phyloP scores from a whole-genome alignment of 2,329 filamentous ascomycete genomes.

The Rhinocladiella similis region DNA sequence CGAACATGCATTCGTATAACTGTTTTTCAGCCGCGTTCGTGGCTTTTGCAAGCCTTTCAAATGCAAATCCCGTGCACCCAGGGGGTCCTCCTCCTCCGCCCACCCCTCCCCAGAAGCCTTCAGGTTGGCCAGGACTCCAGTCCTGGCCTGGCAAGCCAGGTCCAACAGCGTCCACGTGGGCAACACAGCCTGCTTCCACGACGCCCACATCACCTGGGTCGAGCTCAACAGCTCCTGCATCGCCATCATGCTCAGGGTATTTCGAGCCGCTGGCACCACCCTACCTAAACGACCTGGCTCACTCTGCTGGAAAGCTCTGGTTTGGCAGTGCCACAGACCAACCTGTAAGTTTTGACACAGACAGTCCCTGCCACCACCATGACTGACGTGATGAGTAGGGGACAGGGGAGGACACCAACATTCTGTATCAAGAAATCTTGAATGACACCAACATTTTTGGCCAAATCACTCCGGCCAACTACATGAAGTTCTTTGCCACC shows the following conservation, averaged over 20 bases:
- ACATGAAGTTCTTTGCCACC: constrained; percentile 53
- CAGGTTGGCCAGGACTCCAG: background rate
- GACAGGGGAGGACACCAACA: constrained; percentile 50
- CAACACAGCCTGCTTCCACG: background rate
- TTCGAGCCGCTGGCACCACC: constrained; percentile 28
- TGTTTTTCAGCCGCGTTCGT: constrained; percentile 5
- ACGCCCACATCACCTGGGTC: background rate
- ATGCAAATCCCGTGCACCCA: constrained; percentile 5
- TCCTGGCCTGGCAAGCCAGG: background rate
- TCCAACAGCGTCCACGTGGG: background rate
- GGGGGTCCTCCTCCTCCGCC: constrained; percentile 1
- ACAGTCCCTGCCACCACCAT: constrained; percentile 13
- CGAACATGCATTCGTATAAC: constrained; percentile 2
- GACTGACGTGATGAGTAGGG: constrained; percentile 3
- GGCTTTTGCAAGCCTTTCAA: constrained; percentile 3
- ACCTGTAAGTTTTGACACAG: constrained; percentile 26
- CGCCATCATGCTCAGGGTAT: constrained; percentile 9
- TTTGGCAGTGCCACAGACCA: constrained; percentile 63
- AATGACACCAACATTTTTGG: constrained; percentile 61
- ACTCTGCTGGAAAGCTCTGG: constrained; percentile 56
- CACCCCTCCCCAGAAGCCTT: background rate
- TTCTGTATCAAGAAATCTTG: constrained; percentile 56
- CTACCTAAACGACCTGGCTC: constrained; percentile 56
- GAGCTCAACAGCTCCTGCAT: constrained; percentile 4
- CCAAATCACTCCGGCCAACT: constrained; percentile 64